A percentile compares a stretch with the other conserved stretches of the same genome.
Conservation (phyloP, 2,329 filamentous ascomycete species). For the Calonectria ilicicola region DNA sequence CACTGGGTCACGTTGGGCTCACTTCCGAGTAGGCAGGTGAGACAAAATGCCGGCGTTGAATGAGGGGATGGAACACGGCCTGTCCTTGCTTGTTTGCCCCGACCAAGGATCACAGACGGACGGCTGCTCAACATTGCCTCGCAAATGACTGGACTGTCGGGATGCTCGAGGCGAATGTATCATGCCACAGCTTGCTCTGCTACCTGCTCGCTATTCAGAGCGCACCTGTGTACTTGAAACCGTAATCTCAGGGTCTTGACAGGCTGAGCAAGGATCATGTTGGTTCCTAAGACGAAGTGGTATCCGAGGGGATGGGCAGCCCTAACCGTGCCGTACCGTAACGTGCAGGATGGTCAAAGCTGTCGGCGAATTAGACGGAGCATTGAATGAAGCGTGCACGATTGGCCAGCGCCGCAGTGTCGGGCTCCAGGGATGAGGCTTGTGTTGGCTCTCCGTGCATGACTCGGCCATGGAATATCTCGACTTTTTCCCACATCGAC, state of each 20-base stretch:
- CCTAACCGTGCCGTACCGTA: slow-evolving; percentile 11
- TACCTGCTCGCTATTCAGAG: neutral
- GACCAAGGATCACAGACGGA: neutral
- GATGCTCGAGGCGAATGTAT: neutral
- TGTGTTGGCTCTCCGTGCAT: neutral
- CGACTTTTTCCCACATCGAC: neutral
- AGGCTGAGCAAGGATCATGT: neutral
- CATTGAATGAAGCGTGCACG: neutral
- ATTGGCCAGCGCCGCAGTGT: neutral
- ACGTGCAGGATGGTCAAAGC: slow-evolving; percentile 7
- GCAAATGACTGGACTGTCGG: neutral
- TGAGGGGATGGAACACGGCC: slow-evolving; percentile 13
- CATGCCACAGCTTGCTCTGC: neutral
- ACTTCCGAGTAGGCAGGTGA: slow-evolving; percentile 16
- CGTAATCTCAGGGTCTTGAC: slow-evolving; percentile 4
- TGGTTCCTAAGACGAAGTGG: neutral
- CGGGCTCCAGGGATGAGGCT: slow-evolving; percentile 1
- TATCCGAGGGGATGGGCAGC: slow-evolving; percentile 14
- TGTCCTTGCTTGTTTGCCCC: slow-evolving; percentile 7
- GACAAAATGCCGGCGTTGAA: slow-evolving; percentile 16
- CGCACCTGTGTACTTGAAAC: slow-evolving; percentile 8
- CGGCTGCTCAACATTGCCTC: neutral
- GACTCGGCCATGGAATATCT: neutral
- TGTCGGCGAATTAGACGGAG: slow-evolving; percentile 10
- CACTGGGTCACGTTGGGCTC: neutral